phyloP scores from a whole-genome alignment of 495 filamentous ascomycete species.

The Talaromyces thailandensis region DNA sequence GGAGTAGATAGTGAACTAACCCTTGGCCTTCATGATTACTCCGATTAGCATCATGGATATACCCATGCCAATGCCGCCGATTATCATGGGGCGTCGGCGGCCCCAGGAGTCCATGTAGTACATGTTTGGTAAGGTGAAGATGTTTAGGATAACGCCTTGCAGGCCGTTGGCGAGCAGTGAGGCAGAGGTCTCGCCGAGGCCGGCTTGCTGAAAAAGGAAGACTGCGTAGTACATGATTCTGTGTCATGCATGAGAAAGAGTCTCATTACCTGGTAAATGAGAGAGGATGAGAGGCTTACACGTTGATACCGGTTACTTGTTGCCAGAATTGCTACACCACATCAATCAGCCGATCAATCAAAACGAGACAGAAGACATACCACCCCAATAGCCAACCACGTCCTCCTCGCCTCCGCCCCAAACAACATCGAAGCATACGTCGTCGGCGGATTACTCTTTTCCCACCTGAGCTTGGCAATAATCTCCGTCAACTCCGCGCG shows the following conservation, averaged over 20 bases:
- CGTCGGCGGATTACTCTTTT: constrained; percentile 14
- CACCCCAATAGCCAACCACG: constrained; percentile 23
- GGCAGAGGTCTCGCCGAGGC: constrained; percentile 10
- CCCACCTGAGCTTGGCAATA: constrained; percentile 13
- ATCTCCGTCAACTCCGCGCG: constrained; percentile 15
- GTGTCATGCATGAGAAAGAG: neutral
- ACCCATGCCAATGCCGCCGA: constrained; percentile 18
- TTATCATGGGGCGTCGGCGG: constrained; percentile 15
- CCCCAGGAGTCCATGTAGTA: constrained; percentile 19
- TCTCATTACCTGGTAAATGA: too few species aligned
- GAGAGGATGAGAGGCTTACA: too few species aligned
- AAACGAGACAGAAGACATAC: constrained; percentile 5
- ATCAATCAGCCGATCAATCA: neutral
- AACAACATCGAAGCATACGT: constrained; percentile 16
- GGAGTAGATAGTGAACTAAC: constrained; percentile 4
- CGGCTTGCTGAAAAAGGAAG: constrained; percentile 18
- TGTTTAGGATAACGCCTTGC: constrained; percentile 15
- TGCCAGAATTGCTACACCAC: constrained; percentile 20
- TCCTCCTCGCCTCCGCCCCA: constrained; percentile 17
- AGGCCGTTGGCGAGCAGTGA: constrained; percentile 20
- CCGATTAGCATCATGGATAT: constrained; percentile 21
- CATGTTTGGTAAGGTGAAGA: constrained; percentile 19
- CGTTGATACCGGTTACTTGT: constrained; percentile 21
- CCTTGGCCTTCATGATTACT: constrained; percentile 17
- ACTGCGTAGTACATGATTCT: constrained; percentile 25